Percentiles rank a stretch among this genome's conserved stretches.
Evolutionary conservation across 768 basidiomycete species (phyloP).

Genomic region (Phlebiopsis gigantea): DNA sequence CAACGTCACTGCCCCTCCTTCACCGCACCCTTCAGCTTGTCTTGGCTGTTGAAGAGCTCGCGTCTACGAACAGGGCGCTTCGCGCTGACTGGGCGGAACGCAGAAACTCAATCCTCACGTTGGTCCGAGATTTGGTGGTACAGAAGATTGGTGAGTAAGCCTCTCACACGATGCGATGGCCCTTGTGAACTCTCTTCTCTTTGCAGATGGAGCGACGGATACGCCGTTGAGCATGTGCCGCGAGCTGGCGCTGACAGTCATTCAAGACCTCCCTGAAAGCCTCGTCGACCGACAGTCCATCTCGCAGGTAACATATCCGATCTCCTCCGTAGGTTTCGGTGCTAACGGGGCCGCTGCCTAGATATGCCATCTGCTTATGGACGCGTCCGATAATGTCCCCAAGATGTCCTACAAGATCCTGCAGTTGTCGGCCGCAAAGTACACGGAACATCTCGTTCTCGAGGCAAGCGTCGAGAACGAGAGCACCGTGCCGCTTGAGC

Average conservation of each 20-base stretch:
- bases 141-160: constrained; percentile 43
- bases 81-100: constrained; percentile 64
- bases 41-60: constrained; percentile 62
- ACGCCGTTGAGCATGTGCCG: constrained; percentile 63
- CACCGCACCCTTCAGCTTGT: constrained; percentile 67
- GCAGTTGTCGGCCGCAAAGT: constrained; percentile 59
- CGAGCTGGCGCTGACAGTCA: constrained; percentile 61
- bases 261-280: constrained; percentile 59
- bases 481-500: constrained; percentile 40
- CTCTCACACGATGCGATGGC: background rate
- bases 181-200: background rate
- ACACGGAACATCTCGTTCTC: constrained; percentile 80
- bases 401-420: constrained; percentile 74
- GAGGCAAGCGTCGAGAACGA: constrained; percentile 81
- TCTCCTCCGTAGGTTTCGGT: background rate
- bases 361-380: constrained; percentile 78
- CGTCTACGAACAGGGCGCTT: constrained; percentile 66
- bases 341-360: constrained; percentile 28
- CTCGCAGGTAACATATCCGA: constrained; percentile 39
- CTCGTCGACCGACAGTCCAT: constrained; percentile 62
- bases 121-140: constrained; percentile 58
- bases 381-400: constrained; percentile 61
- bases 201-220: background rate
- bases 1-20: constrained; percentile 53
- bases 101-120: constrained; percentile 42